These are phyloP conservation scores for Pseudocercospora pini-densiflorae DNA, from an alignment of 2,329 filamentous ascomycete genomes.

Conservation along the genomic window DNA sequence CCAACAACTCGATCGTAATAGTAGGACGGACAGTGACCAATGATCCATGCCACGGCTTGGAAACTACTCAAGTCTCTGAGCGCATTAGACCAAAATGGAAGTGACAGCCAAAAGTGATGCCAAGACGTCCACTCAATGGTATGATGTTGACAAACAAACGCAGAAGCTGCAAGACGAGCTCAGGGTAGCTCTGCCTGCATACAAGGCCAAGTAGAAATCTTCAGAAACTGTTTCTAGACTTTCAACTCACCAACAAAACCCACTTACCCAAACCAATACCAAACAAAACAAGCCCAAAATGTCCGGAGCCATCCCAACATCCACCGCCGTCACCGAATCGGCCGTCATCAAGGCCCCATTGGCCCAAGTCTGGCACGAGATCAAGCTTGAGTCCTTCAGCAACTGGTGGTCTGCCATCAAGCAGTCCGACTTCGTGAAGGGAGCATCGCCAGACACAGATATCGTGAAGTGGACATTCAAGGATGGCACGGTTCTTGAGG, in stretches of 20 bases:
- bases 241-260: background rate
- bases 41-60: too few species aligned
- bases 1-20: background rate
- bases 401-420: conserved; percentile 69
- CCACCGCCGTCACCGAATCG: conserved; percentile 68
- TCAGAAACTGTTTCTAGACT: background rate
- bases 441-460: conserved; percentile 64
- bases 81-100: too few species aligned
- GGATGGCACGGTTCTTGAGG: conserved; percentile 69
- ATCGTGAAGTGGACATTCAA: conserved; percentile 73
- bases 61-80: background rate
- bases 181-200: background rate
- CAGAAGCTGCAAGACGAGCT: background rate
- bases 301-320: conserved; percentile 61
- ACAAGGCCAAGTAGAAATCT: background rate
- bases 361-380: conserved; percentile 71
- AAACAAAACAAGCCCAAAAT: conserved; percentile 19
- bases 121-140: background rate
- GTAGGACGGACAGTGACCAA: background rate
- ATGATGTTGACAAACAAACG: background rate
- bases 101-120: background rate
- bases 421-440: conserved; percentile 67
- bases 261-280: background rate
- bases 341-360: conserved; percentile 71
- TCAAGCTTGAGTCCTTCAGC: conserved; percentile 73